Evolutionary conservation across 2,329 filamentous ascomycete species (phyloP), one percentile per base, ranked within the genome.

Genomic region (Juglanconis sp.): DNA sequence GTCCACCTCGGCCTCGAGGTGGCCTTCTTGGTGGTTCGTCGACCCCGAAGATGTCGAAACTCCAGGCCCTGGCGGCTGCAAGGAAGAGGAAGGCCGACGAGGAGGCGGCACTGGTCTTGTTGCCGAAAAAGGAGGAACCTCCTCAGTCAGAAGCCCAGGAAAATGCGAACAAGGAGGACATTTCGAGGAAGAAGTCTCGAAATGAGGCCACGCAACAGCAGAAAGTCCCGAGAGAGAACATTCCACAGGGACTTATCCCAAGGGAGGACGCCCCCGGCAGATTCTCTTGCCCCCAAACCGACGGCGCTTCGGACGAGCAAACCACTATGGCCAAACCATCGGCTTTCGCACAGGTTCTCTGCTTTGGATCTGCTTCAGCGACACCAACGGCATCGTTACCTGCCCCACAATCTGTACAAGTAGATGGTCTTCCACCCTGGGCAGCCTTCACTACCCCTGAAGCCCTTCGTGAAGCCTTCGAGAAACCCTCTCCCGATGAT

Each of bases 401-500:
- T 24, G 46, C 63, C 65, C 50, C 66, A 68, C 15, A 70, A 72
- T 30, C 68, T 69, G 13, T 77, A 74, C 60, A 66, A 75, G 46
- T 48, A 13, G 24, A n/a, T 30, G 24, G 24, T 17, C 46, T 48
- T 47, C 74, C 84, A 68, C 81, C 82, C 55, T 84, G 84, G 62
- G 74, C 79, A 66, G 74, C 75, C 13, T 79, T 79, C 46, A 74
- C 80, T 35, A 74, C 54, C 46, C 50, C 53, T 31, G 58, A 77
- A 59, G 80, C 80, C 72, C 70, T 79, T 75, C 70, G 80, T 69
- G 79, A 86, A 70, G 85, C 87, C 61, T 97, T 97, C 77, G 81
- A 88, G 80, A 86, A 87, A 72, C 93, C 94, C 58, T 97, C 93
- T 76, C 93, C 93, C 67, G 93, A 98, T 78, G 93, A 97, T 73